phyloP scores from a whole-genome alignment of 2,329 filamentous ascomycete species.

The Ophiostoma angusticollis region DNA sequence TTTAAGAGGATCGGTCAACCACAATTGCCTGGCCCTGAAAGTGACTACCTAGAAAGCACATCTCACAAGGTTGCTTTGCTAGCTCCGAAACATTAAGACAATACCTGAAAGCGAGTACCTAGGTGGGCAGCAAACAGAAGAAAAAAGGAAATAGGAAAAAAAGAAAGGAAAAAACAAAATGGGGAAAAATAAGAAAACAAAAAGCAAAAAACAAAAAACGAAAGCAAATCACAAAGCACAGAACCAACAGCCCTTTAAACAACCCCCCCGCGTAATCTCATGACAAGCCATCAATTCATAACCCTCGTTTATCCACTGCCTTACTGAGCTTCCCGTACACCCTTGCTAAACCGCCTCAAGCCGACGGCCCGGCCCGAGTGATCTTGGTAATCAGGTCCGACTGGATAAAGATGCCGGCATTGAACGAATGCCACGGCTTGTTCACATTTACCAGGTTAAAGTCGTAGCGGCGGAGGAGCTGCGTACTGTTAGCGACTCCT shows the following conservation, averaged over 20 bases:
- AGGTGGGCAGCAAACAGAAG: background rate
- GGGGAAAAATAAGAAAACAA: background rate
- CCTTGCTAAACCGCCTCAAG: no score
- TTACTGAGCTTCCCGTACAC: no score
- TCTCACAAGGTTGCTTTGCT: no score
- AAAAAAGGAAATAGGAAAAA: background rate
- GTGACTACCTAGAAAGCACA: no score
- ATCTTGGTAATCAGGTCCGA: conserved; percentile 18
- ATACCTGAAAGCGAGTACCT: background rate
- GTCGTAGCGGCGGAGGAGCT: conserved; percentile 17
- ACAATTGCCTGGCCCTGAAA: no score
- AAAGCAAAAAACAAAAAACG: background rate
- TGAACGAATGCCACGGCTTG: conserved; percentile 16
- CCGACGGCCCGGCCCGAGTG: conserved; percentile 11
- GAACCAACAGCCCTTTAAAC: no score
- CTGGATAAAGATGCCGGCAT: conserved; percentile 20
- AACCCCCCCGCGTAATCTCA: no score
- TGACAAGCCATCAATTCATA: no score
- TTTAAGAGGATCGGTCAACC: no score
- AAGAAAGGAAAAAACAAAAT: background rate
- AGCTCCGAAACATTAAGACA: no score
- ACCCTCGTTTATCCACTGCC: no score
- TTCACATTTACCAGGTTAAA: conserved; percentile 16
- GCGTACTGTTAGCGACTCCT: background rate
- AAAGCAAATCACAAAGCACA: background rate